These are phyloP conservation scores for Ammopiptanthus mongolicus DNA, from an alignment of 306 rosid species.

Conservation along the genomic window DNA sequence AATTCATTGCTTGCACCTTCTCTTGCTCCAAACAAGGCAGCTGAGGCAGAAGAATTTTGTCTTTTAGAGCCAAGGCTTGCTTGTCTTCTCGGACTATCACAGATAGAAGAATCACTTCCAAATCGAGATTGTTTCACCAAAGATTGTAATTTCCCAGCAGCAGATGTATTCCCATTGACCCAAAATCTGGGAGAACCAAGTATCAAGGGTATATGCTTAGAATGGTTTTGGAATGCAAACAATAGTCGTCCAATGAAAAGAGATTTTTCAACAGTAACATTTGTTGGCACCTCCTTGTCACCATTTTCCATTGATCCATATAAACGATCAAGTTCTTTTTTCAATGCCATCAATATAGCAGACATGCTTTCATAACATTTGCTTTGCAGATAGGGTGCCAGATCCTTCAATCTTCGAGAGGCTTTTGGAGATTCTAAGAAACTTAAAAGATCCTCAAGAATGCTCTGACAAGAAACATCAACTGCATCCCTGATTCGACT, in stretches of 20 bases:
- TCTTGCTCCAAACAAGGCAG: slow-evolving; percentile 76
- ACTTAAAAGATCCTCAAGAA: slow-evolving; percentile 72
- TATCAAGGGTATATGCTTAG: slow-evolving; percentile 75
- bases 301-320: slow-evolving; percentile 44
- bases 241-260: slow-evolving; percentile 88
- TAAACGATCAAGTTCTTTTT: slow-evolving; percentile 56
- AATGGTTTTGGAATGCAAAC: slow-evolving; percentile 88
- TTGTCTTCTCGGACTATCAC: slow-evolving; percentile 53
- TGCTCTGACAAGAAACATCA: slow-evolving; percentile 67
- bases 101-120: slow-evolving; percentile 48
- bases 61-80: slow-evolving; percentile 39
- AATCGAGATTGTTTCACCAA: slow-evolving; percentile 57
- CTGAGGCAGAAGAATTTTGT: slow-evolving; percentile 53
- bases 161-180: slow-evolving; percentile 52
- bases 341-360: slow-evolving; percentile 53
- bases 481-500: slow-evolving; percentile 75
- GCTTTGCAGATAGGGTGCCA: slow-evolving; percentile 72
- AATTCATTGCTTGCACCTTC: slow-evolving; percentile 77
- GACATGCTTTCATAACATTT: slow-evolving; percentile 73
- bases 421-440: slow-evolving; percentile 97
- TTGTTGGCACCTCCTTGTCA: slow-evolving; percentile 40
- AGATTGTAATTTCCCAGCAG: slow-evolving; percentile 55
- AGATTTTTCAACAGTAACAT: slow-evolving; percentile 62
- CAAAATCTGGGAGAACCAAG: slow-evolving; percentile 91
- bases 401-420: slow-evolving; percentile 64